These are phyloP conservation scores for Ophiostoma novo-ulmi DNA, from an alignment of 2,329 filamentous ascomycete genomes.

Conservation along the genomic window DNA sequence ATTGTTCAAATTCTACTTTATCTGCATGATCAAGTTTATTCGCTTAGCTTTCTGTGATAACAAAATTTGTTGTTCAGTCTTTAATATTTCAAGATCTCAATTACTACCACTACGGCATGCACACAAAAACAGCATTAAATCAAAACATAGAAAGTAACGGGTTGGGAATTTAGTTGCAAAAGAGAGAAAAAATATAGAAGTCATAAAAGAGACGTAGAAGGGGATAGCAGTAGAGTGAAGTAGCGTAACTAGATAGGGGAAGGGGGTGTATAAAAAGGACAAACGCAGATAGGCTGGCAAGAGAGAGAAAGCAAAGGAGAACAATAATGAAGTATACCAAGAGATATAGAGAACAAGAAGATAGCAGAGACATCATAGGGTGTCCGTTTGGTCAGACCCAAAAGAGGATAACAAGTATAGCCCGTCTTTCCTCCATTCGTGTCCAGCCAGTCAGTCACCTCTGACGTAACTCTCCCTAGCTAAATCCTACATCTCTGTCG, in stretches of 20 bases:
- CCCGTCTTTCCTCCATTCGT: neutral
- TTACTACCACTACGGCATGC: neutral
- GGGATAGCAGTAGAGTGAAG: neutral
- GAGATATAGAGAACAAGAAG: neutral
- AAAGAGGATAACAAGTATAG: neutral
- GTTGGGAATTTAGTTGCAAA: slow-evolving; percentile 14
- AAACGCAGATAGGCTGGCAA: slow-evolving; percentile 1
- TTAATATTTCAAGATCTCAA: too few relatives aligned
- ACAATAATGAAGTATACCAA: neutral
- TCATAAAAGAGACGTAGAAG: slow-evolving; percentile 6
- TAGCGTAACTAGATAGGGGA: neutral
- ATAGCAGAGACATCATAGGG: neutral
- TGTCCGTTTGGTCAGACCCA: neutral
- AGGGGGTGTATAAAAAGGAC: neutral
- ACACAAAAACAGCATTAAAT: neutral
- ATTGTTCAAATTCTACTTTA: too few relatives aligned
- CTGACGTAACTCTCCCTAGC: too few relatives aligned
- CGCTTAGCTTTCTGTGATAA: too few relatives aligned
- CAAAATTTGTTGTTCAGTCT: too few relatives aligned
- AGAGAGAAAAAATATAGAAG: slow-evolving; percentile 1
- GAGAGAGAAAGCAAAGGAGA: neutral
- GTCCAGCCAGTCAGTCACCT: neutral
- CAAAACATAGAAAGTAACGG: neutral
- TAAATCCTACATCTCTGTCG: neutral
- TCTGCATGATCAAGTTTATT: too few relatives aligned